Evolutionary conservation across 495 filamentous ascomycete species (phyloP).

Genomic region (Apodospora peruviana): DNA sequence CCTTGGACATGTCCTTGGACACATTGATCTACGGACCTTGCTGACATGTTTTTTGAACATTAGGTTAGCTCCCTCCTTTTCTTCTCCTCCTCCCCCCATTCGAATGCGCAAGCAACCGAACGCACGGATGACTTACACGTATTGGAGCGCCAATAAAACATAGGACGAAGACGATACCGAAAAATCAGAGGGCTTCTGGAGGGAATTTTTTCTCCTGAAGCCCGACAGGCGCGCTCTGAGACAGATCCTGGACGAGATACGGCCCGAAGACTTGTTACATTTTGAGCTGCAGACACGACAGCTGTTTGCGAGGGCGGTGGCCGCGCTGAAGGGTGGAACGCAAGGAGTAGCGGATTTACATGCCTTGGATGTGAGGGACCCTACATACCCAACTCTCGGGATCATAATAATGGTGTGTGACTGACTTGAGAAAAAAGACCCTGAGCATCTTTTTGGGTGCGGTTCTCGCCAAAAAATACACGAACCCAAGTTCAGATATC

Average conservation of each 20-base stretch:
- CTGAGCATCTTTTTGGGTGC: slow-evolving; percentile 80
- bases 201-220: slow-evolving; percentile 84
- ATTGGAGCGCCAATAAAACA: too few species aligned
- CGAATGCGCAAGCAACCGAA: neutral
- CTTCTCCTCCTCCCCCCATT: neutral
- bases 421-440: slow-evolving; percentile 51
- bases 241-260: slow-evolving; percentile 59
- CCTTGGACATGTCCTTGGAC: too few species aligned
- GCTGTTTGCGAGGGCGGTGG: slow-evolving; percentile 68
- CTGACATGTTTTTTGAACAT: too few species aligned
- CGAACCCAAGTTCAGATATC: slow-evolving; percentile 91
- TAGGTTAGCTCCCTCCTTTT: slow-evolving; percentile 46
- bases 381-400: slow-evolving; percentile 11
- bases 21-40: too few species aligned
- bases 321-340: slow-evolving; percentile 59
- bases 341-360: slow-evolving; percentile 61
- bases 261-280: slow-evolving; percentile 68
- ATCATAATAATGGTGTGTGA: slow-evolving; percentile 22
- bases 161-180: slow-evolving; percentile 60
- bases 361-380: slow-evolving; percentile 75
- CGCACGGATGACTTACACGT: neutral
- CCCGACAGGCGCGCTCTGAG: slow-evolving; percentile 66
- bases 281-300: slow-evolving; percentile 70
- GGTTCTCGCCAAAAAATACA: slow-evolving; percentile 83
- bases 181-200: slow-evolving; percentile 88